These are phyloP conservation scores for Kluyveromyces marxianus DNA, from an alignment of 1,139 yeast genomes.

Conservation along the genomic window DNA sequence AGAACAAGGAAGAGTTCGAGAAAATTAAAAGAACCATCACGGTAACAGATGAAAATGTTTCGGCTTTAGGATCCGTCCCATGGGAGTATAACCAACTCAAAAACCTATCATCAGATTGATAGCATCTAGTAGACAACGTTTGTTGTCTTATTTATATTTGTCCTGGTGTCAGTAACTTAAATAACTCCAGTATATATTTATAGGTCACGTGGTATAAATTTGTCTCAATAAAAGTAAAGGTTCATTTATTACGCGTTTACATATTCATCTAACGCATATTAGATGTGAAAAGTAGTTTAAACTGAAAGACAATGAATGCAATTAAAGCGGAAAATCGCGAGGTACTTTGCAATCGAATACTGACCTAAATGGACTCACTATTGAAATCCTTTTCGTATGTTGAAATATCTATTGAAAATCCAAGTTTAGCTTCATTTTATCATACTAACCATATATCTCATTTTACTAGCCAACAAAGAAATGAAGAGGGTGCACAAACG, in stretches of 20 bases:
- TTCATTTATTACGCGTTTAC: too few species aligned
- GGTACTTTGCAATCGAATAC: too few species aligned
- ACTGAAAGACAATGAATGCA: not conserved
- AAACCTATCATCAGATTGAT: constrained; percentile 7
- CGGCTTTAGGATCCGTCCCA: constrained; percentile 21
- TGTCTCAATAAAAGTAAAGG: too few species aligned
- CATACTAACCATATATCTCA: not conserved
- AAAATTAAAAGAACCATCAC: constrained; percentile 56
- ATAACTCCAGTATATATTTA: too few species aligned
- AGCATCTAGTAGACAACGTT: not conserved
- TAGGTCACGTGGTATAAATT: too few species aligned
- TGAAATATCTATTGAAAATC: too few species aligned
- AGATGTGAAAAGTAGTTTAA: too few species aligned
- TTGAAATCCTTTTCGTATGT: constrained; percentile 15
- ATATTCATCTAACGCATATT: too few species aligned
- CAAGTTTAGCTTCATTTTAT: too few species aligned
- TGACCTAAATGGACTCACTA: constrained; percentile 9
- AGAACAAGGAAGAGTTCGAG: constrained; percentile 44
- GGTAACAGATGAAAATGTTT: constrained; percentile 27
- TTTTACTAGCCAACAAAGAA: constrained; percentile 6
- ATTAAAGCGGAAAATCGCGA: too few species aligned
- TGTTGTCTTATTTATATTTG: not conserved
- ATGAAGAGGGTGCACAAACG: constrained; percentile 1
- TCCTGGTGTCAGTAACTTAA: not conserved
- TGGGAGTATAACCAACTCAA: constrained; percentile 31